Percentiles rank a stretch among this genome's conserved stretches.
Evolutionary conservation across 257 asterid genomes (phyloP).

Genomic region (Ajuga chamaepitys): DNA sequence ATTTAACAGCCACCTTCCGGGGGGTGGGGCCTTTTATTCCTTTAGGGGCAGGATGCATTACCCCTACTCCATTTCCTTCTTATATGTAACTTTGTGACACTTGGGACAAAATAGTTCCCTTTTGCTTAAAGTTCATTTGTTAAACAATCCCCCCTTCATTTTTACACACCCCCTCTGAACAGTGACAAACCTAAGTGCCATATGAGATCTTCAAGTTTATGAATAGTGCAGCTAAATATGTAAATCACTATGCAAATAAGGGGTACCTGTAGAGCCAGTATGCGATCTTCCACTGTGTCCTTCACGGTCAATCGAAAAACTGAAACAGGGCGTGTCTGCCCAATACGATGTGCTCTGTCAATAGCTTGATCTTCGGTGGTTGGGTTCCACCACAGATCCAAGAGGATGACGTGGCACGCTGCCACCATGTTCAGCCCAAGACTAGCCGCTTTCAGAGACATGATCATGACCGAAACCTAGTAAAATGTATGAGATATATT

Average conservation of each 20-base stretch:
- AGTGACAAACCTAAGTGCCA: neutral
- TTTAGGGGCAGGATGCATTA: too few species aligned
- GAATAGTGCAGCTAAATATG: neutral
- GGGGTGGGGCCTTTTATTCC: too few species aligned
- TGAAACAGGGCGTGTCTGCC: slow-evolving; percentile 93
- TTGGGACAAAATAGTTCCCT: too few species aligned
- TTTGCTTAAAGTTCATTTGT: too few species aligned
- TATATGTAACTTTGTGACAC: too few species aligned
- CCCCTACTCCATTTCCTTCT: too few species aligned
- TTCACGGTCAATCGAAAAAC: slow-evolving; percentile 86
- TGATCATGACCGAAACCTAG: slow-evolving; percentile 88
- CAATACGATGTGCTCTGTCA: slow-evolving; percentile 96
- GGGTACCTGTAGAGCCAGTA: slow-evolving; percentile 86
- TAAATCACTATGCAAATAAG: neutral
- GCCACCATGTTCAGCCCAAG: slow-evolving; percentile 98
- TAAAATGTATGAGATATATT: slow-evolving; percentile 13
- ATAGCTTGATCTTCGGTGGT: slow-evolving; percentile 99
- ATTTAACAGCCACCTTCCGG: too few species aligned
- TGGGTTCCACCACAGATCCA: slow-evolving; percentile 99
- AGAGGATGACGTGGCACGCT: slow-evolving; percentile 82
- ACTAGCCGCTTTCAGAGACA: slow-evolving; percentile 98
- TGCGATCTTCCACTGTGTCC: slow-evolving; percentile 96
- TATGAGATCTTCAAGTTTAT: neutral
- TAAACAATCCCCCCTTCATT: too few species aligned
- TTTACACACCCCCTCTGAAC: too few species aligned